Percentiles rank a stretch among this genome's conserved stretches.
phyloP scores from a whole-genome alignment of 2,329 filamentous ascomycete genomes.

The Penicillium sp. region DNA sequence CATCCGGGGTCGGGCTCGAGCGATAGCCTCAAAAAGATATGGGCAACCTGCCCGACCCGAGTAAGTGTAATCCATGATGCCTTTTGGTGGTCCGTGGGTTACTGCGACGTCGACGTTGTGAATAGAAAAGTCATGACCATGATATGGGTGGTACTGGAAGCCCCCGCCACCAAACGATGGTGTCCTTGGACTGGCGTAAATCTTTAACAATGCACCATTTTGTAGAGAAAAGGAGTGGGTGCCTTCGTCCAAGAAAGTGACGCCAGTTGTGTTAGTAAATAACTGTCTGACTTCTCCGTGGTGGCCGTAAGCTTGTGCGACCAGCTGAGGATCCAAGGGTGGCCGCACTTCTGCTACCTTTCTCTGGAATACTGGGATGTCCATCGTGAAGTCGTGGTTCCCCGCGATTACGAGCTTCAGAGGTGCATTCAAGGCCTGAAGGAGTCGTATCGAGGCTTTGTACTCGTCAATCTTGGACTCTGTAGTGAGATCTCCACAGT shows the following conservation, averaged over 20 bases:
- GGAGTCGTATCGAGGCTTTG: constrained; percentile 37
- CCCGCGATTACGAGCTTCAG: constrained; percentile 54
- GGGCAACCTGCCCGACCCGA: constrained; percentile 30
- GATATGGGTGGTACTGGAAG: constrained; percentile 45
- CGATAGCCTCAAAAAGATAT: constrained; percentile 12
- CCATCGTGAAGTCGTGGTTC: constrained; percentile 50
- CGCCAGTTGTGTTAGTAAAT: constrained; percentile 38
- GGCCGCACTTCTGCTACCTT: constrained; percentile 28
- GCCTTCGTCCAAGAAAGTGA: constrained; percentile 51
- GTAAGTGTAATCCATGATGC: constrained; percentile 46
- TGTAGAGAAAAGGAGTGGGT: constrained; percentile 44
- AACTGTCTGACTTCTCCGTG: constrained; percentile 38
- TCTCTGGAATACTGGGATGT: constrained; percentile 35
- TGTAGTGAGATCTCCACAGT: constrained; percentile 13
- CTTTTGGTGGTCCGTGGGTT: constrained; percentile 53
- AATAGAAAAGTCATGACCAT: constrained; percentile 38
- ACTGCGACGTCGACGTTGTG: constrained; percentile 46
- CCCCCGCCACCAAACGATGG: constrained; percentile 46
- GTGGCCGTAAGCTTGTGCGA: constrained; percentile 39
- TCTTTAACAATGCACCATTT: constrained; percentile 48
- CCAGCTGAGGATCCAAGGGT: constrained; percentile 24
- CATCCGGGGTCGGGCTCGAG: constrained; percentile 30
- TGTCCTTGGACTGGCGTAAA: constrained; percentile 54
- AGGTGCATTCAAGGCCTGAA: constrained; percentile 44
- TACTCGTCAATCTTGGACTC: constrained; percentile 14